Evolutionary conservation across 2,329 filamentous ascomycete species (phyloP), one percentile per base, ranked within the genome.

Genomic region (Gnomoniopsis sp.): DNA sequence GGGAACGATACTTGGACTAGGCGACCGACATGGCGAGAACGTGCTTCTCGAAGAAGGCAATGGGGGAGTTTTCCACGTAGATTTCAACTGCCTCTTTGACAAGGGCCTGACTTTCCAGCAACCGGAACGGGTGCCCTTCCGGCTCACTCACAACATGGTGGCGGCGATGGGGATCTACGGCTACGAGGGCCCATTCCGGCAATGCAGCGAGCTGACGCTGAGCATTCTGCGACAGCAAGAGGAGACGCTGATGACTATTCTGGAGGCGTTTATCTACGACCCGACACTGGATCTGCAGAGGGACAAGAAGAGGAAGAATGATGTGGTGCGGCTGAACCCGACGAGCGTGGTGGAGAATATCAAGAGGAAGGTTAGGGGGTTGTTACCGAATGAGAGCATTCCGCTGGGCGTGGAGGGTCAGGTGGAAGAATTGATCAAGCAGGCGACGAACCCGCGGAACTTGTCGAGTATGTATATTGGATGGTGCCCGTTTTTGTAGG

Each of bases 21-120:
- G 95, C 43, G 95, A 99, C 74, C 88, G 95, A 3, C 95, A 99
- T 74, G 93, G 93, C 59, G 95, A 99, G 73, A 99, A 99, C 73
- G 91, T 99, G 57, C 84, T 97, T 33, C 86, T 99, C 34, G 92
- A 98, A 72, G 91, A 98, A 76, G 89, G 90, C 58, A 96, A 92
- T 64, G 95, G 96, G 48, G 93, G 93, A 53, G 87, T 96, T 2
- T 90, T 99, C 74, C 95, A 99, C 74, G 96, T 99, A 49, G 95
- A 99, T 75, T 99, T 99, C 81, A 99, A 99, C 76, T 99, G 96
- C 73, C 86, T 99, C 4, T 99, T 99, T 72, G 96, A 99, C 78
- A 99, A 99, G 70, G 95, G 95, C 1, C 83, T 93, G 44, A 97
- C 93, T 0, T 98, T 99, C 70, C 88, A 92, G 63, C 96, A 96